Percentiles rank a stretch among this genome's conserved stretches.
Conservation (phyloP, 2,329 filamentous ascomycete genomes). For the Golovinomyces cichoracearum region DNA sequence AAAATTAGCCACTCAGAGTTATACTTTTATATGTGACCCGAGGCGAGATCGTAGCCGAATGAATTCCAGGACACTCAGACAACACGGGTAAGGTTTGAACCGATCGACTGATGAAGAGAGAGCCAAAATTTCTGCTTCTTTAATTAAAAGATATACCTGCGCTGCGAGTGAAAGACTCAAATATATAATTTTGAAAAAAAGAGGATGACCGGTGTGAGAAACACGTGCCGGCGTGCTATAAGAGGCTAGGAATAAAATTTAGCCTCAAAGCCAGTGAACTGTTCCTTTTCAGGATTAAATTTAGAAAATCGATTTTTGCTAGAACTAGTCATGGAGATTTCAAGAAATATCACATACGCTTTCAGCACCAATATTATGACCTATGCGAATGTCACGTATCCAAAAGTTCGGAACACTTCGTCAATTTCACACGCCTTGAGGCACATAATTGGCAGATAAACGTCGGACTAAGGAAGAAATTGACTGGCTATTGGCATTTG, state of each 20-base stretch:
- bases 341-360: background rate
- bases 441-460: too few relatives aligned
- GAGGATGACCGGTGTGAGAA: background rate
- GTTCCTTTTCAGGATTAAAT: background rate
- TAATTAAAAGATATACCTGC: background rate
- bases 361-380: background rate
- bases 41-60: background rate
- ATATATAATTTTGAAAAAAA: background rate
- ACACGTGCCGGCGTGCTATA: background rate
- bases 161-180: background rate
- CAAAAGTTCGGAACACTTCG: too few relatives aligned
- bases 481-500: too few relatives aligned
- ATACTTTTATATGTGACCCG: background rate
- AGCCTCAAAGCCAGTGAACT: background rate
- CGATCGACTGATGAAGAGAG: background rate
- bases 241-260: background rate
- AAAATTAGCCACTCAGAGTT: background rate
- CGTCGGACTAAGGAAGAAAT: too few relatives aligned
- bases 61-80: background rate
- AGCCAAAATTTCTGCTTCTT: background rate
- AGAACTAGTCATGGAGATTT: background rate
- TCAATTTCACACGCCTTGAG: too few relatives aligned
- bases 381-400: background rate
- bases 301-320: background rate
- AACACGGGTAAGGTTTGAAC: background rate